Conservation (phyloP, 139 green algal genomes). For the Zygnema circumcarinatum region DNA sequence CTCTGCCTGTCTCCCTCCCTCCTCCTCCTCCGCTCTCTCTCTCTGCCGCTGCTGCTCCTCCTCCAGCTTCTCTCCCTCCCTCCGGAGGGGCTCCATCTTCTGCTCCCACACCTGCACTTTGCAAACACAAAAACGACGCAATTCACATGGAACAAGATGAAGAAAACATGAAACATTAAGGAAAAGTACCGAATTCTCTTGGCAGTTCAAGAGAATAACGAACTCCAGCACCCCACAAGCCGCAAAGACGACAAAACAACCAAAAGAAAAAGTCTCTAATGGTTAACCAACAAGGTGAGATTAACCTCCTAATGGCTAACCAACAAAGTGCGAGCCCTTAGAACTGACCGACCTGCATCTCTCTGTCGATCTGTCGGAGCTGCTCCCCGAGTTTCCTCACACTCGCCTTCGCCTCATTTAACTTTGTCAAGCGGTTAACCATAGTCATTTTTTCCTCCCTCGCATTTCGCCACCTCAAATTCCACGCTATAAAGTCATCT, state of each 20-base stretch:
- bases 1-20: constrained; percentile 8
- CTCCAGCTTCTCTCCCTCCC: constrained; percentile 3
- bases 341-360: constrained; percentile 38
- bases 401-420: constrained; percentile 31
- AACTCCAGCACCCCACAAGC: too few species aligned
- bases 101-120: constrained; percentile 6
- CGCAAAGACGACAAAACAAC: too few species aligned
- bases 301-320: too few species aligned
- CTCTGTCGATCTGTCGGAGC: constrained; percentile 1
- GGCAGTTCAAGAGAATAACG: too few species aligned
- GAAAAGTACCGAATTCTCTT: too few species aligned
- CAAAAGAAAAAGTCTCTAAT: too few species aligned
- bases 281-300: too few species aligned
- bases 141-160: too few species aligned
- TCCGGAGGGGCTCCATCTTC: constrained; percentile 22
- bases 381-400: constrained; percentile 37
- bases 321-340: too few species aligned
- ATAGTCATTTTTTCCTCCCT: constrained; percentile 24
- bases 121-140: too few species aligned
- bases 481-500: background rate
- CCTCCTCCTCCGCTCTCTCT: background rate
- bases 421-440: constrained; percentile 6
- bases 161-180: too few species aligned
- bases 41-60: background rate
- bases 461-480: constrained; percentile 23